A percentile compares a stretch with the other conserved stretches of the same genome.
phyloP scores from a whole-genome alignment of 257 asterid species.

The Echites panduratus region DNA sequence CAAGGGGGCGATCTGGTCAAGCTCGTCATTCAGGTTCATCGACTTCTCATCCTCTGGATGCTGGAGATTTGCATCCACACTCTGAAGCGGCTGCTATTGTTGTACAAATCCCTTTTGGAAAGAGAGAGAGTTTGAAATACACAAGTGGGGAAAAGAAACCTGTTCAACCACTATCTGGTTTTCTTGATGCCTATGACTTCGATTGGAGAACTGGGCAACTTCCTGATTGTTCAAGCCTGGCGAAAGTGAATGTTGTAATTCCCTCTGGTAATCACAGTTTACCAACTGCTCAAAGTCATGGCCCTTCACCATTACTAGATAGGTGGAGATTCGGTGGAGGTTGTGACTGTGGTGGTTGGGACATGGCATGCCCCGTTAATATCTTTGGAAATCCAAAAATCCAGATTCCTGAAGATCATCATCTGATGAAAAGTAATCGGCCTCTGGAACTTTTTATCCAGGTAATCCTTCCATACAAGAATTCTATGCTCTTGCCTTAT shows the following conservation, averaged over 20 bases:
- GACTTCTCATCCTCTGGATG: constrained; percentile 28
- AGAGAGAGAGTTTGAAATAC: constrained; percentile 60
- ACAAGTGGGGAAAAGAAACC: constrained; percentile 36
- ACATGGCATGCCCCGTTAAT: constrained; percentile 79
- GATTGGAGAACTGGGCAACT: constrained; percentile 25
- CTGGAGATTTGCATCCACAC: constrained; percentile 47
- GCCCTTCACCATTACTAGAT: constrained; percentile 74
- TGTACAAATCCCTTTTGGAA: constrained; percentile 62
- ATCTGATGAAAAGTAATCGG: constrained; percentile 31
- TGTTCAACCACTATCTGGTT: constrained; percentile 29
- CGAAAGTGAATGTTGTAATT: constrained; percentile 65
- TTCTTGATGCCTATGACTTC: constrained; percentile 36
- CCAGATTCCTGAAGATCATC: constrained; percentile 32
- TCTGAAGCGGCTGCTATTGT: constrained; percentile 70
- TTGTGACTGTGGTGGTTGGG: constrained; percentile 99
- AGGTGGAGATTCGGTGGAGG: constrained; percentile 94
- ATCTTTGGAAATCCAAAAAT: constrained; percentile 43
- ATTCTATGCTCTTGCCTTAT: neutral
- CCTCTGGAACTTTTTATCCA: constrained; percentile 59
- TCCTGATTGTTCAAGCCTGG: constrained; percentile 18
- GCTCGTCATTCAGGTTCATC: constrained; percentile 20
- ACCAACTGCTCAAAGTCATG: constrained; percentile 49
- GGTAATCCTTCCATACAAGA: constrained; percentile 36
- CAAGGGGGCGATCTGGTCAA: constrained; percentile 22
- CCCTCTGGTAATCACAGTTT: constrained; percentile 80